Evolutionary conservation across 805 yeast species (phyloP).

Genomic region (Myxozyma neglecta): DNA sequence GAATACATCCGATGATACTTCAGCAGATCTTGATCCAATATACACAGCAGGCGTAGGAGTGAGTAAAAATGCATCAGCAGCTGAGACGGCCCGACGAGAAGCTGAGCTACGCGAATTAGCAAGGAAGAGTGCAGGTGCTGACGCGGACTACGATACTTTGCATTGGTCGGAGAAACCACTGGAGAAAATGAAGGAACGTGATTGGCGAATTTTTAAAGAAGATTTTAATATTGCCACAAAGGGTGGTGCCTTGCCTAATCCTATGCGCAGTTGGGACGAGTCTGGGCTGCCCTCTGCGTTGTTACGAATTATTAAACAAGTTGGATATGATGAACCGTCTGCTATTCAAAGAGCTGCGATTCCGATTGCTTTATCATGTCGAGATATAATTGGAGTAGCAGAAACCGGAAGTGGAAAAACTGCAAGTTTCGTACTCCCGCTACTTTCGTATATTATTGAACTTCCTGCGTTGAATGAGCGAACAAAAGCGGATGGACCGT

Average conservation of each 20-base stretch:
- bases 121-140: conserved; percentile 38
- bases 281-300: conserved; percentile 50
- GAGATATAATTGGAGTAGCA: conserved; percentile 86
- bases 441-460: conserved; percentile 55
- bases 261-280: conserved; percentile 76
- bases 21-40: conserved; percentile 47
- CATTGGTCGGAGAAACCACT: conserved; percentile 73
- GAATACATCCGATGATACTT: conserved; percentile 68
- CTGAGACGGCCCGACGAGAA: conserved; percentile 14
- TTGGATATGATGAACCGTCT: conserved; percentile 66
- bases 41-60: conserved; percentile 32
- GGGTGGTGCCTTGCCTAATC: conserved; percentile 50
- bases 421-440: conserved; percentile 74
- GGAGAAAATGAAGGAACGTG: conserved; percentile 69
- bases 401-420: conserved; percentile 98
- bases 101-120: conserved; percentile 32
- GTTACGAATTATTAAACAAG: conserved; percentile 36
- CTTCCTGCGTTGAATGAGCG: conserved; percentile 49
- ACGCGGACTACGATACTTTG: conserved; percentile 33
- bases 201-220: conserved; percentile 85
- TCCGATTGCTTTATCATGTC: conserved; percentile 59
- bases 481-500: conserved; percentile 62
- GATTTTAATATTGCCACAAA: conserved; percentile 67
- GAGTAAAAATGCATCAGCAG: conserved; percentile 1
- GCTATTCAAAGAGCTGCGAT: conserved; percentile 90